A percentile compares a stretch with the other conserved stretches of the same genome.
phyloP scores from a whole-genome alignment of 1,284 basidiomycete genomes.

The Inonotus obliquus region DNA sequence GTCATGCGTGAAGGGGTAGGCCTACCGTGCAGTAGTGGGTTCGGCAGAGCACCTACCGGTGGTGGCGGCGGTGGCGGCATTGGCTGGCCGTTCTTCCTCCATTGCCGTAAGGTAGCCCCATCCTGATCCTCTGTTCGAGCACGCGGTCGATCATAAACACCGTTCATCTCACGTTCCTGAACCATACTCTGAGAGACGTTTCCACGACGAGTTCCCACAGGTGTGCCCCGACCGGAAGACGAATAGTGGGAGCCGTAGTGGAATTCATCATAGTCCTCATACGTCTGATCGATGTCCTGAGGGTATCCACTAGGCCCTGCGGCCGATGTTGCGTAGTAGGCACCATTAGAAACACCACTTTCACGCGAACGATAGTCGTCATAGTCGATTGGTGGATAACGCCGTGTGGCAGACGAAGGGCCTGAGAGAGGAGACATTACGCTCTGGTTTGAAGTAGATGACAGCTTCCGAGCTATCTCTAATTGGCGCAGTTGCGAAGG shows the following conservation, averaged over 20 bases:
- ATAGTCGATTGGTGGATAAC: constrained; percentile 35
- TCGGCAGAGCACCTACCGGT: constrained; percentile 20
- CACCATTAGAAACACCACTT: constrained; percentile 26
- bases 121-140: constrained; percentile 73
- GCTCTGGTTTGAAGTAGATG: constrained; percentile 14
- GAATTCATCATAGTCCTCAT: constrained; percentile 71
- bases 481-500: constrained; percentile 28
- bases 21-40: constrained; percentile 22
- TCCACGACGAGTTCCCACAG: constrained; percentile 48
- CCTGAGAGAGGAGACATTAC: constrained; percentile 26
- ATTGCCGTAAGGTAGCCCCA: constrained; percentile 60
- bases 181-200: constrained; percentile 56
- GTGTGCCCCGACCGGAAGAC: constrained; percentile 60
- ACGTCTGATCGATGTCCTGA: constrained; percentile 61
- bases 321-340: constrained; percentile 24
- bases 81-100: constrained; percentile 38
- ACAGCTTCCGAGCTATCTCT: constrained; percentile 14
- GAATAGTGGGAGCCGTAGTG: constrained; percentile 44
- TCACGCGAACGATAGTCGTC: constrained; percentile 32
- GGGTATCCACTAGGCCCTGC: constrained; percentile 53
- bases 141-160: constrained; percentile 49
- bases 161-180: constrained; percentile 43
- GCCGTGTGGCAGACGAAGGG: constrained; percentile 35
- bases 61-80: constrained; percentile 22
- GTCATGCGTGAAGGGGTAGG: constrained; percentile 46